Conservation (phyloP, 2,329 filamentous ascomycete genomes). For the Elsinoe necatrix region DNA sequence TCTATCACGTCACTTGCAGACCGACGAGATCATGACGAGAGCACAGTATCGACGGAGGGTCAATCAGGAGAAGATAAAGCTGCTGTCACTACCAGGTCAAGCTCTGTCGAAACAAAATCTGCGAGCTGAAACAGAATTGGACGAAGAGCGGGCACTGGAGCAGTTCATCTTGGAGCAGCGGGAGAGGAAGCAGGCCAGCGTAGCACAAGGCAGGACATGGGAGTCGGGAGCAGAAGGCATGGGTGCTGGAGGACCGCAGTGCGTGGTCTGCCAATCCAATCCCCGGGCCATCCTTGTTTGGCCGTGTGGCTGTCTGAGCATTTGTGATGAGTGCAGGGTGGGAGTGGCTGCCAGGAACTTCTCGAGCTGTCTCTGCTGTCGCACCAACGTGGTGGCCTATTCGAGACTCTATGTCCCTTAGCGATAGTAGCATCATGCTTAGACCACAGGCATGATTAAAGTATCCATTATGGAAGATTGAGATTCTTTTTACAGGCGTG, state of each 20-base stretch:
- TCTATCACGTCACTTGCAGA: conserved; percentile 69
- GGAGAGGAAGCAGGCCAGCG: conserved; percentile 36
- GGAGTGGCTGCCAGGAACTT: conserved; percentile 96
- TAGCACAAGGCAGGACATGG: conserved; percentile 43
- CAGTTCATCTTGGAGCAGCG: conserved; percentile 50
- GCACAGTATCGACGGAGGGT: conserved; percentile 63
- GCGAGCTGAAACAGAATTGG: conserved; percentile 36
- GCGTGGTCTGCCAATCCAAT: conserved; percentile 85
- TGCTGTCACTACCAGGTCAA: conserved; percentile 44
- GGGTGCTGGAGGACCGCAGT: conserved; percentile 68
- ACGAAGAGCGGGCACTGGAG: conserved; percentile 53
- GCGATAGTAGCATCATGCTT: neutral
- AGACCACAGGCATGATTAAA: neutral
- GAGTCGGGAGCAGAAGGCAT: conserved; percentile 63
- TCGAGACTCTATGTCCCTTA: conserved; percentile 82
- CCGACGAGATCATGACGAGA: conserved; percentile 67
- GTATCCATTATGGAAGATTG: neutral
- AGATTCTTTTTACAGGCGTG: neutral
- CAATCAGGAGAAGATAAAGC: conserved; percentile 59
- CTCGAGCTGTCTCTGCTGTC: conserved; percentile 89
- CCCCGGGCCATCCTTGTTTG: conserved; percentile 85
- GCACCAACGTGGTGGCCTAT: conserved; percentile 80
- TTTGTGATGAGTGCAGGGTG: conserved; percentile 92
- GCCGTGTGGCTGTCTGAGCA: conserved; percentile 88
- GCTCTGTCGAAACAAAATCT: conserved; percentile 23